Percentiles rank a stretch among this genome's conserved stretches.
Evolutionary conservation across 495 filamentous ascomycete species (phyloP).

Genomic region (Coniosporium apollinis): DNA sequence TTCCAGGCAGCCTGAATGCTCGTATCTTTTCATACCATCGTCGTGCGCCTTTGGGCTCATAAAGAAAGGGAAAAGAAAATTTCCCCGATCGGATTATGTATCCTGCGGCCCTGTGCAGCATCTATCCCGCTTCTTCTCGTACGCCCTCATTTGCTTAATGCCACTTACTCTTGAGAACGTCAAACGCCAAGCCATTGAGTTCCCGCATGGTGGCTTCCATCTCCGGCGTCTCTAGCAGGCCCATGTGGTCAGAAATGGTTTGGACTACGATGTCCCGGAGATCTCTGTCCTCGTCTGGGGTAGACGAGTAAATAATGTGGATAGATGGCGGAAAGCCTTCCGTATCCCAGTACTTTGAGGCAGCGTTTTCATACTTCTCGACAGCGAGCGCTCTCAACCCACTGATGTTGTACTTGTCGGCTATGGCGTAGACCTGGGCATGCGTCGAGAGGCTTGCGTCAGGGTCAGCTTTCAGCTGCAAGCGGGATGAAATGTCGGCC

Average conservation of each 20-base stretch:
- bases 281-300: conserved; percentile 14
- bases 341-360: conserved; percentile 13
- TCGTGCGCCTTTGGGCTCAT: too few species aligned
- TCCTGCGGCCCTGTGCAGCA: too few species aligned
- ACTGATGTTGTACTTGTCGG: conserved; percentile 26
- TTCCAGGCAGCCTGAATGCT: too few species aligned
- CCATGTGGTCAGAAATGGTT: neutral
- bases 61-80: too few species aligned
- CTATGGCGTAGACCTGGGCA: conserved; percentile 27
- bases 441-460: conserved; percentile 7
- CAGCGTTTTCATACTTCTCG: conserved; percentile 19
- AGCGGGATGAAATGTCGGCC: too few species aligned
- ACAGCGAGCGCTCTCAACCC: conserved; percentile 21
- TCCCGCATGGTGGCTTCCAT: too few species aligned
- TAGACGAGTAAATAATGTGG: conserved; percentile 19
- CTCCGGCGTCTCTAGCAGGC: conserved; percentile 1
- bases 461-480: neutral
- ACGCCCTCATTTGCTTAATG: too few species aligned
- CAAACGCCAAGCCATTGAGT: too few species aligned
- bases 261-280: conserved; percentile 21
- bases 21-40: too few species aligned
- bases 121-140: too few species aligned
- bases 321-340: conserved; percentile 19
- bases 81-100: too few species aligned
- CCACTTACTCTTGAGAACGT: too few species aligned